Conservation (phyloP, 2,329 filamentous ascomycete species). For the Xylaria sp. region DNA sequence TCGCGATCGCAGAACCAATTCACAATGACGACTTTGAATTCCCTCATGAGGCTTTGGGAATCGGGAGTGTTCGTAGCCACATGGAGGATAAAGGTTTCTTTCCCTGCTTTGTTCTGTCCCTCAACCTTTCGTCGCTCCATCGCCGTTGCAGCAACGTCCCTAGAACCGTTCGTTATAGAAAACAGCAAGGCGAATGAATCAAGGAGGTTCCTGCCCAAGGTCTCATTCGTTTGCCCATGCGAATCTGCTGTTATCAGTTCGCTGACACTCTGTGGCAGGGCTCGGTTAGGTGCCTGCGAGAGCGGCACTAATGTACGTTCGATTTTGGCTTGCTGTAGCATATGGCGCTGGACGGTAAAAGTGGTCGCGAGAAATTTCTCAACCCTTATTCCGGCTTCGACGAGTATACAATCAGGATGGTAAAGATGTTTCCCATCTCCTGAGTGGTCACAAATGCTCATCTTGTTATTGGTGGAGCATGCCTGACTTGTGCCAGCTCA, state of each 20-base stretch:
- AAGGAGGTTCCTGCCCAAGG: constrained; percentile 11
- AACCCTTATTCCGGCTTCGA: background rate
- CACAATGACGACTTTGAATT: background rate
- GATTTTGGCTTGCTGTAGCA: background rate
- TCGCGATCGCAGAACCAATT: background rate
- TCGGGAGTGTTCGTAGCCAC: constrained; percentile 1
- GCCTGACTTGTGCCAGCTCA: too few relatives aligned
- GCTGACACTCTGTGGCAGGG: background rate
- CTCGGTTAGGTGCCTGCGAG: background rate
- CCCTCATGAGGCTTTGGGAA: background rate
- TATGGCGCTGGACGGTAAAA: background rate
- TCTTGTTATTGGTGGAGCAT: too few relatives aligned
- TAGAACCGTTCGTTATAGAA: background rate
- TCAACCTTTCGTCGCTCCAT: too few relatives aligned
- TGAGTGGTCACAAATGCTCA: too few relatives aligned
- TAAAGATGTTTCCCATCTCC: background rate
- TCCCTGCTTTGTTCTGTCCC: background rate
- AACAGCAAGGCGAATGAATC: constrained; percentile 21
- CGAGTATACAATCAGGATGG: background rate
- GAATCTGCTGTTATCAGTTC: background rate
- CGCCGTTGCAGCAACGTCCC: constrained; percentile 8
- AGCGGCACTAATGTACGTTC: background rate
- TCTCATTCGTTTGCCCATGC: background rate
- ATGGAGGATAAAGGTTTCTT: background rate
- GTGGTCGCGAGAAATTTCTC: background rate